Evolutionary conservation across 768 basidiomycete genomes (phyloP).

Genomic region (Boletus rubropictus): DNA sequence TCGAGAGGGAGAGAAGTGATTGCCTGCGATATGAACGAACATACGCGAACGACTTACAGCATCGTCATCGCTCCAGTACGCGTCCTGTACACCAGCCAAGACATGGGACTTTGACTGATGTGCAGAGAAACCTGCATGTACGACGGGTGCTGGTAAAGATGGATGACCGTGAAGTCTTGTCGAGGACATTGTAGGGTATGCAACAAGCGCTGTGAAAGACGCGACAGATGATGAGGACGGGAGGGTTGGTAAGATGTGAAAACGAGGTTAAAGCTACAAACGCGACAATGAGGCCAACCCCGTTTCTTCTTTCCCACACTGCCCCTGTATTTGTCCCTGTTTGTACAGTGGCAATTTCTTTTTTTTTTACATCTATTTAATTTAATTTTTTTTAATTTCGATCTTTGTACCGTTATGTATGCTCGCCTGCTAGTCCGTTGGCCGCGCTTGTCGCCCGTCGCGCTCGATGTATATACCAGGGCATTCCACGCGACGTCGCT

Average conservation of each 20-base stretch:
- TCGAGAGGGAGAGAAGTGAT: conserved; percentile 16
- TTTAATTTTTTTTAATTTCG: not conserved
- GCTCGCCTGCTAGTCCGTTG: conserved; percentile 24
- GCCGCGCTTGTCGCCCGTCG: conserved; percentile 14
- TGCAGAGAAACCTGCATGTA: conserved; percentile 64
- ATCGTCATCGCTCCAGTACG: conserved; percentile 95
- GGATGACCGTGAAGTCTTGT: conserved; percentile 55
- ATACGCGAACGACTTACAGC: conserved; percentile 42
- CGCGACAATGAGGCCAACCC: conserved; percentile 23
- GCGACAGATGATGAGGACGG: conserved; percentile 18
- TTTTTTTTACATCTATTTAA: not conserved
- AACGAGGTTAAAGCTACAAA: conserved; percentile 18
- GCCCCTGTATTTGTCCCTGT: conserved; percentile 16
- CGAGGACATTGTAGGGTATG: conserved; percentile 38
- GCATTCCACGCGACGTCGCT: conserved; percentile 11
- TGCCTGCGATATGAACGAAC: conserved; percentile 8
- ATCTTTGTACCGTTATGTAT: conserved; percentile 10
- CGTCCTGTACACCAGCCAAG: conserved; percentile 87
- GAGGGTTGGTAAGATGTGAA: conserved; percentile 10
- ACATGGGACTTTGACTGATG: conserved; percentile 82
- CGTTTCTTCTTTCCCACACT: conserved; percentile 20
- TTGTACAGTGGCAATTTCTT: conserved; percentile 15
- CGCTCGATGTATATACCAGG: conserved; percentile 10
- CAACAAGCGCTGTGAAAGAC: not conserved
- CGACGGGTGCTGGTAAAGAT: conserved; percentile 66